Evolutionary conservation across 148 eudicot species (phyloP).

Genomic region (Hydrangea macrophylla): DNA sequence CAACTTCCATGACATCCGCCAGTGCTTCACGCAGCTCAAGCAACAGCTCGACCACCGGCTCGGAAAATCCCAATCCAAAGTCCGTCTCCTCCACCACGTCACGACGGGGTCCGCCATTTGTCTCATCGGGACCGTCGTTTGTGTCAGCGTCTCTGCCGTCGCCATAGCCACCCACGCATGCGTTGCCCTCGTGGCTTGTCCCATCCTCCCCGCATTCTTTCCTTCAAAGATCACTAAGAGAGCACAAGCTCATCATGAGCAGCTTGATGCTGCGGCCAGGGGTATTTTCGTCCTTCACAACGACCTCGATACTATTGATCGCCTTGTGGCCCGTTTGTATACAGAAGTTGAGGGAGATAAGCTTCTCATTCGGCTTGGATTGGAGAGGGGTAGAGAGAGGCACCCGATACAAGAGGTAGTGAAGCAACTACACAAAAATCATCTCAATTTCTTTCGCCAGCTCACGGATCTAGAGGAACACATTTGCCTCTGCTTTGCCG

Average conservation of each 20-base stretch:
- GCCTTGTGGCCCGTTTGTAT: conserved; percentile 54
- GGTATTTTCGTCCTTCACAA: conserved; percentile 62
- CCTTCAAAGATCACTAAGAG: conserved; percentile 47
- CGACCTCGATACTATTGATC: conserved; percentile 66
- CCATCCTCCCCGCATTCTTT: conserved; percentile 35
- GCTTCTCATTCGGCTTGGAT: conserved; percentile 52
- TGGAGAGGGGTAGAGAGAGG: conserved; percentile 66
- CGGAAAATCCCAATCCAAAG: conserved; percentile 44
- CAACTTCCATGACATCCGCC: conserved; percentile 52
- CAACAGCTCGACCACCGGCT: conserved; percentile 50
- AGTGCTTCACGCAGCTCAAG: conserved; percentile 56
- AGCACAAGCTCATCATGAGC: conserved; percentile 48
- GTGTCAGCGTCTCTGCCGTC: conserved; percentile 47
- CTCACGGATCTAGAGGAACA: conserved; percentile 73
- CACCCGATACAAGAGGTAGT: conserved; percentile 59
- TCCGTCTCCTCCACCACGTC: conserved; percentile 30
- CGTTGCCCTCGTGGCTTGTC: conserved; percentile 49
- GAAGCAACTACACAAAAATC: conserved; percentile 59
- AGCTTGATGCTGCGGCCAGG: conserved; percentile 64
- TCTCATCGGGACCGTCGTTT: conserved; percentile 54
- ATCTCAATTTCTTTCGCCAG: conserved; percentile 41
- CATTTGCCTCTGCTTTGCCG: conserved; percentile 67
- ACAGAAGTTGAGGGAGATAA: conserved; percentile 62
- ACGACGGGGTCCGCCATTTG: conserved; percentile 59
- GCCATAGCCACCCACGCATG: conserved; percentile 64